These are phyloP conservation scores for Leccinum arenicola DNA, from an alignment of 768 basidiomycete species.

Conservation along the genomic window DNA sequence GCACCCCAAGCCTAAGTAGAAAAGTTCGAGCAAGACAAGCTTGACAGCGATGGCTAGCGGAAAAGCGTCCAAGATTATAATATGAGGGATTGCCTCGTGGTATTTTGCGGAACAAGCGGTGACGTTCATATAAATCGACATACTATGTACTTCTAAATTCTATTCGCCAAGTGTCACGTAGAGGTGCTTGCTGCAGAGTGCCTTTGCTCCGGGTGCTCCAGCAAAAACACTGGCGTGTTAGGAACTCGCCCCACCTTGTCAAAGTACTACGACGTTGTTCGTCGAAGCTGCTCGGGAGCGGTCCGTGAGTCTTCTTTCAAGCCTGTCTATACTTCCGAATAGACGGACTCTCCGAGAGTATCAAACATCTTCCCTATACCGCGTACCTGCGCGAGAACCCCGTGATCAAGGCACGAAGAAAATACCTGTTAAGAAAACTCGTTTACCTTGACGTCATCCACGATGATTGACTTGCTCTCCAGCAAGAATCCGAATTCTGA, in stretches of 20 bases:
- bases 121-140: neutral
- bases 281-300: slow-evolving; percentile 46
- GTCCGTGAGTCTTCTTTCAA: slow-evolving; percentile 41
- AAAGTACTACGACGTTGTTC: slow-evolving; percentile 69
- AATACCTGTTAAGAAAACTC: neutral
- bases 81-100: neutral
- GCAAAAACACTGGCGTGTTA: slow-evolving; percentile 76
- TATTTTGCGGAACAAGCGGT: neutral
- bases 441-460: slow-evolving; percentile 87
- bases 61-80: neutral
- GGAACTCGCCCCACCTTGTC: slow-evolving; percentile 72
- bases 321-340: slow-evolving; percentile 58
- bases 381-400: slow-evolving; percentile 51
- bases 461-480: slow-evolving; percentile 77
- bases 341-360: slow-evolving; percentile 74
- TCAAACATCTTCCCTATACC: slow-evolving; percentile 92
- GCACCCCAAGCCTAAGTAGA: too few species aligned
- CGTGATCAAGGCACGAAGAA: neutral
- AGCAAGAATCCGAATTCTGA: slow-evolving; percentile 90
- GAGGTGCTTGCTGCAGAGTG: slow-evolving; percentile 68
- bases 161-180: slow-evolving; percentile 43
- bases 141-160: neutral
- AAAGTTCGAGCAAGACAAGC: neutral
- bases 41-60: neutral
- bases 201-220: slow-evolving; percentile 68